A percentile compares a stretch with the other conserved stretches of the same genome.
Conservation (phyloP, 805 yeast species). For the Saccharomycopsis vini region DNA sequence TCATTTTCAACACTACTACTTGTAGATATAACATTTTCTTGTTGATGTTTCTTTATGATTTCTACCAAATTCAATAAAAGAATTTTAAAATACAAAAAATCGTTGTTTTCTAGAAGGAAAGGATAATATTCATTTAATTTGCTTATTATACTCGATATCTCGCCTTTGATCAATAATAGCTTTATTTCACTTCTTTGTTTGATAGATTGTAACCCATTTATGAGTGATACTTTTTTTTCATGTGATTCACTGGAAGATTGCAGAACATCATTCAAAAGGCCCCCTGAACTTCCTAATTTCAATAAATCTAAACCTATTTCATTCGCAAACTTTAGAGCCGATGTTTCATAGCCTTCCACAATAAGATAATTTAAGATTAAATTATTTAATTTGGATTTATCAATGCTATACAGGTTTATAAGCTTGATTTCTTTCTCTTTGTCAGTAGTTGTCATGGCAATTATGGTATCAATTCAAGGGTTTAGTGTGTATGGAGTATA, state of each 20-base stretch:
- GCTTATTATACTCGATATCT: conserved; percentile 49
- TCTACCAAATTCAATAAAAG: conserved; percentile 70
- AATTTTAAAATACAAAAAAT: conserved; percentile 60
- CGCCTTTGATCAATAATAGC: conserved; percentile 46
- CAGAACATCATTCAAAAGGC: too few relatives aligned
- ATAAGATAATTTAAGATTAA: conserved; percentile 66
- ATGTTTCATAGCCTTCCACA: conserved; percentile 66
- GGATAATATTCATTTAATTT: conserved; percentile 54
- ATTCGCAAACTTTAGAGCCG: conserved; percentile 52
- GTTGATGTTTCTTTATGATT: conserved; percentile 54
- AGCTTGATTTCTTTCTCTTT: not conserved
- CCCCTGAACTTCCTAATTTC: not conserved
- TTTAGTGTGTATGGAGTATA: too few relatives aligned
- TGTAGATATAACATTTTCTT: too few relatives aligned
- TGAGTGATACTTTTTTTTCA: conserved; percentile 9
- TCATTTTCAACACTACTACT: too few relatives aligned
- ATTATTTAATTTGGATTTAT: conserved; percentile 32
- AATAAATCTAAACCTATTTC: conserved; percentile 34
- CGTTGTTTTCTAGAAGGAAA: conserved; percentile 52
- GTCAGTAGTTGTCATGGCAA: too few relatives aligned
- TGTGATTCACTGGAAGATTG: not conserved
- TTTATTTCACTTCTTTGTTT: conserved; percentile 46
- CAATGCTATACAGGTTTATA: conserved; percentile 5
- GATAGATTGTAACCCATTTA: conserved; percentile 41
- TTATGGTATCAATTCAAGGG: too few relatives aligned